These are phyloP conservation scores for Colletotrichum lini DNA, from an alignment of 2,329 filamentous ascomycete species.

Conservation along the genomic window DNA sequence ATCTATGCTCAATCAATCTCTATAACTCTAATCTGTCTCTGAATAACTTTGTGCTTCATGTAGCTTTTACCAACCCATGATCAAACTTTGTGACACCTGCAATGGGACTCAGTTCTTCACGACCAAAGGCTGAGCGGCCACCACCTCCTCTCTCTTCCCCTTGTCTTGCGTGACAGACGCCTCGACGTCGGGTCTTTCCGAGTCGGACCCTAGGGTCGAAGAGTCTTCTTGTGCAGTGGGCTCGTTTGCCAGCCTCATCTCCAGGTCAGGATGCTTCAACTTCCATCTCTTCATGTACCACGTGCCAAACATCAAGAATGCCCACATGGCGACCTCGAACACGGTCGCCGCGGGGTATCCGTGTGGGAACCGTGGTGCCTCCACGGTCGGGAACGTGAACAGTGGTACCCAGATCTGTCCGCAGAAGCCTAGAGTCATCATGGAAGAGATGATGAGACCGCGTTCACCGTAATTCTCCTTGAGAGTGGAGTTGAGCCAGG, in stretches of 20 bases:
- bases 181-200: slow-evolving; percentile 22
- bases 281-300: slow-evolving; percentile 50
- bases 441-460: slow-evolving; percentile 51
- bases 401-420: slow-evolving; percentile 50
- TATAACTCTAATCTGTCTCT: background rate
- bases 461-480: slow-evolving; percentile 52
- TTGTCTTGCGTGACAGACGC: background rate
- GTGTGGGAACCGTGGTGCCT: slow-evolving; percentile 47
- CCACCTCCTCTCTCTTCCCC: slow-evolving; percentile 5
- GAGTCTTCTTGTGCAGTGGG: background rate
- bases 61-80: background rate
- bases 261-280: slow-evolving; percentile 43
- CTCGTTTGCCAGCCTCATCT: slow-evolving; percentile 42
- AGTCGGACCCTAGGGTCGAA: slow-evolving; percentile 25
- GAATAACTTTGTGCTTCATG: background rate
- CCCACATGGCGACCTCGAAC: slow-evolving; percentile 49
- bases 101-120: background rate
- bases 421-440: slow-evolving; percentile 54
- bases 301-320: slow-evolving; percentile 46
- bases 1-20: background rate
- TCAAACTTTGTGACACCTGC: background rate
- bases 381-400: slow-evolving; percentile 48
- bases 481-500: slow-evolving; percentile 51
- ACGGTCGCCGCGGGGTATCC: slow-evolving; percentile 48
- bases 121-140: background rate